phyloP scores from a whole-genome alignment of 2,329 filamentous ascomycete species.

The Microthyrium microscopicum region DNA sequence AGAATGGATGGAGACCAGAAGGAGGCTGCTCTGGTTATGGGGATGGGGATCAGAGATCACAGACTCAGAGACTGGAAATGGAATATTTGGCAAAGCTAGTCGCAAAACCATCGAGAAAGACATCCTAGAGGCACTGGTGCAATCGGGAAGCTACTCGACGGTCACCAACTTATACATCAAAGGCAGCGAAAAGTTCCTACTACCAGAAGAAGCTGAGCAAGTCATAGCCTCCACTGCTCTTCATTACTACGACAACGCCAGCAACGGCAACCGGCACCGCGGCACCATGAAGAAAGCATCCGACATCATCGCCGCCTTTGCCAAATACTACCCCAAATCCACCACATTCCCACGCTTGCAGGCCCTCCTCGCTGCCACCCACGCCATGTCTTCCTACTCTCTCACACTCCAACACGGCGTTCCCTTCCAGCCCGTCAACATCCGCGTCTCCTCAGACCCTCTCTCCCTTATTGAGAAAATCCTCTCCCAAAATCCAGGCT shows the following conservation, averaged over 20 bases:
- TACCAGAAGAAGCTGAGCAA: conserved; percentile 35
- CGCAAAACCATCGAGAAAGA: conserved; percentile 50
- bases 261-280: conserved; percentile 60
- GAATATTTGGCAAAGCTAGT: conserved; percentile 41
- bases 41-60: conserved; percentile 45
- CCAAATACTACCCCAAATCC: conserved; percentile 36
- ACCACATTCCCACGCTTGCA: conserved; percentile 39
- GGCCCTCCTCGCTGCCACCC: conserved; percentile 54
- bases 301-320: conserved; percentile 58
- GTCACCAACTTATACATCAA: conserved; percentile 41
- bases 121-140: conserved; percentile 50
- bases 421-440: conserved; percentile 60
- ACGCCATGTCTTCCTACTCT: conserved; percentile 59
- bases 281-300: conserved; percentile 64
- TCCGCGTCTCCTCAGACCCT: conserved; percentile 62
- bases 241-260: conserved; percentile 63
- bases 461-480: conserved; percentile 56
- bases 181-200: conserved; percentile 35
- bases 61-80: conserved; percentile 24
- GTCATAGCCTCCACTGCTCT: conserved; percentile 48
- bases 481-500: conserved; percentile 56
- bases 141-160: conserved; percentile 44
- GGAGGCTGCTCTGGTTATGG: conserved; percentile 56
- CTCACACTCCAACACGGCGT: conserved; percentile 65
- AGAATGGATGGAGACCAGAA: conserved; percentile 44